These are phyloP conservation scores for Dacryopinax spathularia DNA, from an alignment of 768 basidiomycete species.

Conservation along the genomic window DNA sequence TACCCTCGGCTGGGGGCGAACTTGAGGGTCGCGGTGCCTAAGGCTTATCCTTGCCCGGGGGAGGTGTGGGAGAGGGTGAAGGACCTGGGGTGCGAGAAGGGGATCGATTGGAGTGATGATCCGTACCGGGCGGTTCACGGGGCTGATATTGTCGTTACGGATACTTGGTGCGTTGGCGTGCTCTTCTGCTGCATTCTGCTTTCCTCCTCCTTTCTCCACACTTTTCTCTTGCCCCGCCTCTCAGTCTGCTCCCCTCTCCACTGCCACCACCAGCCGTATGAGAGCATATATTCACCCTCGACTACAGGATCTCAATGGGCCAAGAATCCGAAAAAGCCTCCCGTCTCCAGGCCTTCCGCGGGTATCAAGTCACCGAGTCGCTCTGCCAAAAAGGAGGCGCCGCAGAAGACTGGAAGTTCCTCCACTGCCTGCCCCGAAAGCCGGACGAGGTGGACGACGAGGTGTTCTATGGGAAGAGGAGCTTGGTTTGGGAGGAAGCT, in stretches of 20 bases:
- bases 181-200: too few relatives aligned
- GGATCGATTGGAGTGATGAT: slow-evolving; percentile 58
- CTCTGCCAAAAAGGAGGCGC: slow-evolving; percentile 72
- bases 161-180: slow-evolving; percentile 65
- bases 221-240: not conserved
- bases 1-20: slow-evolving; percentile 83
- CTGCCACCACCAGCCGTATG: not conserved
- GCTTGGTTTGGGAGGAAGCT: slow-evolving; percentile 82
- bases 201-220: not conserved
- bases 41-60: slow-evolving; percentile 48
- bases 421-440: slow-evolving; percentile 93
- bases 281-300: not conserved
- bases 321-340: slow-evolving; percentile 88
- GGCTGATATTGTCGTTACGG: slow-evolving; percentile 92
- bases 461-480: slow-evolving; percentile 88
- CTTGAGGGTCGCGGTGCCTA: slow-evolving; percentile 70
- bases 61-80: slow-evolving; percentile 72
- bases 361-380: slow-evolving; percentile 87
- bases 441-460: slow-evolving; percentile 89
- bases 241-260: not conserved
- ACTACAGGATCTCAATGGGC: slow-evolving; percentile 89
- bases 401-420: slow-evolving; percentile 78
- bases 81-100: slow-evolving; percentile 55
- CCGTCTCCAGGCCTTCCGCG: slow-evolving; percentile 70
- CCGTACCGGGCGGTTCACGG: slow-evolving; percentile 76